Evolutionary conservation across 1,284 basidiomycete genomes (phyloP), one percentile per base, ranked within the genome.

Genomic region (Cryptococcus sp.): DNA sequence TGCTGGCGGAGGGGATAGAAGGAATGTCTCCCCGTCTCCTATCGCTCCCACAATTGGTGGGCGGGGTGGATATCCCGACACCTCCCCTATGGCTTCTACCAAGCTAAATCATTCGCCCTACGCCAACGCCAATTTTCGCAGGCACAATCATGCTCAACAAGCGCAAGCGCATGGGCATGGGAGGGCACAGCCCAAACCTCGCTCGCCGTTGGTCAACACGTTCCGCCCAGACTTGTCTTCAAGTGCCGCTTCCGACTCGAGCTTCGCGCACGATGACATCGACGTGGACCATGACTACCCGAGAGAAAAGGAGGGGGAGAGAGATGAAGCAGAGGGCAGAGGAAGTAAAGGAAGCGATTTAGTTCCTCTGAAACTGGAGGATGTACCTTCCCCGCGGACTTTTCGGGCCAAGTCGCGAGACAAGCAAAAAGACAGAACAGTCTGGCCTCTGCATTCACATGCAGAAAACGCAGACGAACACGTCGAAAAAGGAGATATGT

Each of bases 241-340:
- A 8, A 11, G 41, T 6, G 41, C 41, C 29, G 8, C 3, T 5
- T 5, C 29, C 29, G 29, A 34, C 8, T 34, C 29, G 8, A 34
- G 29, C 29, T 34, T 34, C 29, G 8, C 13, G 41, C n/a, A 22
- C n/a, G 41, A 44, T 10, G 8, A 8, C 13, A 44, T 22, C 7
- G 41, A 44, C n/a, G 41, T 15, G 6, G 41, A 2, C 6, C 11
- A 44, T 15, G 41, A 44, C 8, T 20, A 25, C n/a, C 46, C 29
- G 8, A 51, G 45, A 29, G 45, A 40, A 8, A 48, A 50, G 19
- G 55, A 40, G 15, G 54, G 51, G 19, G 55, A 52, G 16, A 10
- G 38, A 19, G 29, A 45, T 13, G 25, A 20, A 46, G 44, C 16
- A n/a, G 11, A 55, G 29, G 22, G 39, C 3, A 20, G 20, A 20